Evolutionary conservation across 2,329 filamentous ascomycete genomes (phyloP).

Genomic region (Fusarium nisikadoi): DNA sequence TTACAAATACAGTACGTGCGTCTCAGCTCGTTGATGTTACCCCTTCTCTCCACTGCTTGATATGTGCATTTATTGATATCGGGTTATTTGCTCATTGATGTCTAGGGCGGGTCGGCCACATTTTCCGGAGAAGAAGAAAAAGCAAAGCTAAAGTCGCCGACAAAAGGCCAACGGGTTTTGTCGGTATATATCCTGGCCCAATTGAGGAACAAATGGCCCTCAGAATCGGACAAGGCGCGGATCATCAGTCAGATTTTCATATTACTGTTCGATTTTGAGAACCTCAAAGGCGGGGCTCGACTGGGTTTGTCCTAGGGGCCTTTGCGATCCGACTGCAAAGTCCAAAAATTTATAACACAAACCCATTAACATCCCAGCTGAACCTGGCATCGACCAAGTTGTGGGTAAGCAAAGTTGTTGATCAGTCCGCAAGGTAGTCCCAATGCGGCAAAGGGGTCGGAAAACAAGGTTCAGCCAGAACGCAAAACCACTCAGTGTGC

Average conservation of each 20-base stretch:
- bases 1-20: conserved; percentile 32
- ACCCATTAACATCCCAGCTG: conserved; percentile 23
- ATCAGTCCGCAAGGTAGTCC: conserved; percentile 26
- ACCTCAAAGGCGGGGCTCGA: background rate
- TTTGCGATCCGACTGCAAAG: conserved; percentile 6
- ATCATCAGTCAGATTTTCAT: conserved; percentile 1
- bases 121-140: conserved; percentile 21
- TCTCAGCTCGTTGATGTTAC: conserved; percentile 31
- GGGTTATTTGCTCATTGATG: conserved; percentile 7
- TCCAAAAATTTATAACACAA: conserved; percentile 25
- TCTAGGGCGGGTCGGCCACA: conserved; percentile 17
- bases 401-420: conserved; percentile 24
- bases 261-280: background rate
- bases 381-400: conserved; percentile 22
- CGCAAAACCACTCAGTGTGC: conserved; percentile 20
- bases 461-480: conserved; percentile 38
- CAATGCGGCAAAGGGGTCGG: conserved; percentile 25
- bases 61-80: conserved; percentile 10
- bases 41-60: conserved; percentile 37
- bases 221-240: conserved; percentile 9
- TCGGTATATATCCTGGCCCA: background rate
- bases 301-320: background rate
- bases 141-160: conserved; percentile 18
- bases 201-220: background rate
- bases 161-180: conserved; percentile 18